These are phyloP conservation scores for Eremomyces bilateralis DNA, from an alignment of 495 filamentous ascomycete genomes.

Conservation along the genomic window DNA sequence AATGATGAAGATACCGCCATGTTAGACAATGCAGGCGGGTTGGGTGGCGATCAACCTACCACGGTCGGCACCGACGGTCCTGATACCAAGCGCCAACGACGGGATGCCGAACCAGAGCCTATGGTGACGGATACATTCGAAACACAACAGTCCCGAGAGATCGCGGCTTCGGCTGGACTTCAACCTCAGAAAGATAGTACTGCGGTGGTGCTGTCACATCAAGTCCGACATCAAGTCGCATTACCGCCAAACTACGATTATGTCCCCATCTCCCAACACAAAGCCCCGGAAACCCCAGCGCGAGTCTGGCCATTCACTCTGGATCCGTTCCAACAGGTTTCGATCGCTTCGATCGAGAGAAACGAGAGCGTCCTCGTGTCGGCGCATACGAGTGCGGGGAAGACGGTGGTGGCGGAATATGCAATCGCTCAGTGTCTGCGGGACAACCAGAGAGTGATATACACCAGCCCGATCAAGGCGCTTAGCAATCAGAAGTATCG, in stretches of 20 bases:
- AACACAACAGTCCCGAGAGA: constrained; percentile 82
- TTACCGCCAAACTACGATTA: constrained; percentile 87
- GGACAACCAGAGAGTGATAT: constrained; percentile 93
- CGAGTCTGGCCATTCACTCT: constrained; percentile 69
- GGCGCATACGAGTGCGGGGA: constrained; percentile 91
- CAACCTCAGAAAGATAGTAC: constrained; percentile 38
- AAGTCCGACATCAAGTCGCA: constrained; percentile 95
- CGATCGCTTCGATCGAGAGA: constrained; percentile 80
- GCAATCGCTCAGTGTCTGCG: constrained; percentile 95
- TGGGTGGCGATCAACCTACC: constrained; percentile 7
- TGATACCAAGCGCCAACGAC: constrained; percentile 52
- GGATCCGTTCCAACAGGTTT: constrained; percentile 89
- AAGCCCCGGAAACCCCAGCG: constrained; percentile 63
- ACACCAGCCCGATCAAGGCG: constrained; percentile 97
- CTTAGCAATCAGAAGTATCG: constrained; percentile 96
- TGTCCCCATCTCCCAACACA: constrained; percentile 76
- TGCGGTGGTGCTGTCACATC: constrained; percentile 71
- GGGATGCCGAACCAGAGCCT: constrained; percentile 51
- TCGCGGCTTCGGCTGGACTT: constrained; percentile 63
- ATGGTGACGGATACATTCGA: constrained; percentile 86
- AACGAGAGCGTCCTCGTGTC: constrained; percentile 93
- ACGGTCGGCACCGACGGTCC: constrained; percentile 18
- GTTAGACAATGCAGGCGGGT: constrained; percentile 13
- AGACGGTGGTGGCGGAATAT: constrained; percentile 95
- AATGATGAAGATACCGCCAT: neutral